Evolutionary conservation across 2,329 filamentous ascomycete species (phyloP).

Genomic region (Hypoxylon sp.): DNA sequence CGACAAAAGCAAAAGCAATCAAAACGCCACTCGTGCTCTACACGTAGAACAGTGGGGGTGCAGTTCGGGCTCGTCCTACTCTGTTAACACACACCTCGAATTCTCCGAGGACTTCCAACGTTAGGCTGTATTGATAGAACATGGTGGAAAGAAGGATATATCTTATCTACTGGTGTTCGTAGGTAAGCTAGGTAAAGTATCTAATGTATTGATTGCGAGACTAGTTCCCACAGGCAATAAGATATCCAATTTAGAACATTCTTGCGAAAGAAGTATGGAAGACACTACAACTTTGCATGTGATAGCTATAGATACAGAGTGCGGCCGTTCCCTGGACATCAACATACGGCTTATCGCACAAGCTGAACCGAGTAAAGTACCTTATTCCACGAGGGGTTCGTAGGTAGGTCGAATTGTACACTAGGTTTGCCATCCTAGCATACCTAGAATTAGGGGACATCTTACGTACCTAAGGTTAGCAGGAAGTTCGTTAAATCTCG

Average conservation of each 20-base stretch:
- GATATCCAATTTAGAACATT: background rate
- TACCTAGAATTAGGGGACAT: background rate
- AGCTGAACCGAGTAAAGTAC: slow-evolving; percentile 5
- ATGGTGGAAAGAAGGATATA: background rate
- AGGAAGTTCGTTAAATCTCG: background rate
- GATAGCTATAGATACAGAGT: slow-evolving; percentile 15
- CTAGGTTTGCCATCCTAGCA: background rate
- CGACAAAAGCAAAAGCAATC: slow-evolving; percentile 15
- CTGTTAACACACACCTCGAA: slow-evolving; percentile 7
- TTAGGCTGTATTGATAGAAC: slow-evolving; percentile 4
- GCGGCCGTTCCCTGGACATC: background rate
- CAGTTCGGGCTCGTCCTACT: slow-evolving; percentile 16
- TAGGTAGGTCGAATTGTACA: background rate
- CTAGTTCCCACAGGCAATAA: background rate
- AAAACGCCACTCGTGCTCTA: slow-evolving; percentile 18
- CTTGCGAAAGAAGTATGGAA: slow-evolving; percentile 19
- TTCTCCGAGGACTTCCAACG: background rate
- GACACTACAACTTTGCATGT: slow-evolving; percentile 33
- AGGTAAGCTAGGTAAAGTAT: background rate
- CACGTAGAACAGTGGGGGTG: slow-evolving; percentile 28
- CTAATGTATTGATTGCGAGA: background rate
- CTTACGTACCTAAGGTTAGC: background rate
- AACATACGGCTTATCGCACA: slow-evolving; percentile 19
- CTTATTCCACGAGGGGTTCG: background rate
- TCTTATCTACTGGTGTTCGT: background rate